phyloP scores from a whole-genome alignment of 768 basidiomycete species.

The Hericium alpestre region DNA sequence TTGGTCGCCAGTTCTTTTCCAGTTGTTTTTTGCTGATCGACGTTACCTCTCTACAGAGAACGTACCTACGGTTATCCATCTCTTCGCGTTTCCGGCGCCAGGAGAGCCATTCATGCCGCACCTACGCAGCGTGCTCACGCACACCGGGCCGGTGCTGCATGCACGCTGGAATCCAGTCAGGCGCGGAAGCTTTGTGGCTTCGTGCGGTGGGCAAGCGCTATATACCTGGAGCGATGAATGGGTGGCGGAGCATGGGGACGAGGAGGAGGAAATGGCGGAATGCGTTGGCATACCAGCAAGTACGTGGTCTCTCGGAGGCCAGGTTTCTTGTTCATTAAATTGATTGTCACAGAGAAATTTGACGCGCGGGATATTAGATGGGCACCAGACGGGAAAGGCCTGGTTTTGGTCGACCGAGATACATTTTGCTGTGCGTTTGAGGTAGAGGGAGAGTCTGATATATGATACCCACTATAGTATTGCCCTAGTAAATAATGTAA shows the following conservation, averaged over 20 bases:
- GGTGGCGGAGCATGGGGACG: constrained; percentile 37
- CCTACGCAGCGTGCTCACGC: constrained; percentile 57
- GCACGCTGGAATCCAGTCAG: constrained; percentile 81
- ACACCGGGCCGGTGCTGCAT: constrained; percentile 49
- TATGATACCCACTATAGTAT: not conserved
- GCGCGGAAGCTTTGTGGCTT: constrained; percentile 56
- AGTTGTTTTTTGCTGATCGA: not conserved
- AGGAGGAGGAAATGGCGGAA: constrained; percentile 73
- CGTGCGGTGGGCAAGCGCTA: constrained; percentile 55
- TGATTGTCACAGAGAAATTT: constrained; percentile 47
- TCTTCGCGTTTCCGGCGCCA: constrained; percentile 63
- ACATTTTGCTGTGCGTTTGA: constrained; percentile 47
- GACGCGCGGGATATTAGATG: constrained; percentile 60
- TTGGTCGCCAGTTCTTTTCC: constrained; percentile 19
- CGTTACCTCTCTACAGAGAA: constrained; percentile 35
- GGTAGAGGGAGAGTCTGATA: constrained; percentile 5
- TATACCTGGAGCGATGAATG: constrained; percentile 83
- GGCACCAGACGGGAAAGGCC: constrained; percentile 80
- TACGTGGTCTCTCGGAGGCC: constrained; percentile 28
- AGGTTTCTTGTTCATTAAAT: not conserved
- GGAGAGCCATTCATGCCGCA: constrained; percentile 47
- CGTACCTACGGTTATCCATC: constrained; percentile 50
- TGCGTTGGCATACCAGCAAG: constrained; percentile 85
- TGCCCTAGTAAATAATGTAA: not conserved
- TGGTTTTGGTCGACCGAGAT: constrained; percentile 65